phyloP scores from a whole-genome alignment of 768 basidiomycete genomes.

The Termitomyces sp. region DNA sequence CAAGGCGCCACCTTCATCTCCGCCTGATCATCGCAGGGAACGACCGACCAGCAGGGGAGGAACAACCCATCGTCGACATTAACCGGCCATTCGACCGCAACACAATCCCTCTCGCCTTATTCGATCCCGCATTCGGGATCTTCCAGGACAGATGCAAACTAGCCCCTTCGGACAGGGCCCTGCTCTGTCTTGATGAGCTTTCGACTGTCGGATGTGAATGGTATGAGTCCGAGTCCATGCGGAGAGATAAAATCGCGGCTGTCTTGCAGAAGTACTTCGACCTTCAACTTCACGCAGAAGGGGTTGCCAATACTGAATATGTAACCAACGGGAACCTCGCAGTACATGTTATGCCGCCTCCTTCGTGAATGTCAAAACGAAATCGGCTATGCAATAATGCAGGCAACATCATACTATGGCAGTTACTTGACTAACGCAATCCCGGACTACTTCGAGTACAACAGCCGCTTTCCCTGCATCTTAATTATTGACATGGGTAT shows the following conservation, averaged over 20 bases:
- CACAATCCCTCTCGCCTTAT: background rate
- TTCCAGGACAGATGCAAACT: background rate
- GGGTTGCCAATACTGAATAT: background rate
- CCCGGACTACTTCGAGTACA: background rate
- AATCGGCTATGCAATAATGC: background rate
- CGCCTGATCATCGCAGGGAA: too few relatives aligned
- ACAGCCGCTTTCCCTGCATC: background rate
- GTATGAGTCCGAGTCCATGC: background rate
- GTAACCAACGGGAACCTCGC: background rate
- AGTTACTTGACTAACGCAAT: background rate
- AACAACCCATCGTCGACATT: background rate
- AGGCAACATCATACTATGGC: background rate
- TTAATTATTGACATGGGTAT: background rate
- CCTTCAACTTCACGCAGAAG: background rate
- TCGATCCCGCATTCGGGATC: background rate
- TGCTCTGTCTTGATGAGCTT: background rate
- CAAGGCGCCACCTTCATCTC: background rate
- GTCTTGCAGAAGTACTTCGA: background rate
- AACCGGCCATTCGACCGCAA: background rate
- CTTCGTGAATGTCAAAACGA: background rate
- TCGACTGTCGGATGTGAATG: background rate
- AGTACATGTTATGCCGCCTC: background rate
- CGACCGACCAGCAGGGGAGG: background rate
- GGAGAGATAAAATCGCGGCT: background rate
- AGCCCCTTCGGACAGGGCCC: background rate